These are phyloP conservation scores for Carex littledalei DNA, from an alignment of 176 grass and related monocot species.

Conservation along the genomic window DNA sequence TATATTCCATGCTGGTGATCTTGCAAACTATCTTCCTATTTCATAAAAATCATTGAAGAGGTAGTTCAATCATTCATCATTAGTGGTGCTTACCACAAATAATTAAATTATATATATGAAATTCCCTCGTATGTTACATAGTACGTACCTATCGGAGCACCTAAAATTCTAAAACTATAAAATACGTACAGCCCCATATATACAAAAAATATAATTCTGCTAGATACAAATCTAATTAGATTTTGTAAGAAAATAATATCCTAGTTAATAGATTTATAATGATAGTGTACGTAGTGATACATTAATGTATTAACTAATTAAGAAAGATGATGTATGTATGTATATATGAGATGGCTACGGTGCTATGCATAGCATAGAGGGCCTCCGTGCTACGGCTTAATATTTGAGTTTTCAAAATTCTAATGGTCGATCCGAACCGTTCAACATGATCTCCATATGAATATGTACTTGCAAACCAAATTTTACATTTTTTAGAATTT, in stretches of 20 bases:
- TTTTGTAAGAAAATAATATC: not conserved
- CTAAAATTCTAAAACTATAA: not conserved
- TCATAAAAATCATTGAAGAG: not conserved
- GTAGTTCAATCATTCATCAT: constrained; percentile 12
- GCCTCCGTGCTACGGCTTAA: no score
- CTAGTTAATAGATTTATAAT: not conserved
- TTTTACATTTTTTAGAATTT: no score
- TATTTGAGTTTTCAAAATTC: no score
- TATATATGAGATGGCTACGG: no score
- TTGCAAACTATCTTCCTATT: not conserved
- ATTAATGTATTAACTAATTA: not conserved
- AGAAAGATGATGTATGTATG: no score
- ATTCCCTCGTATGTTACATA: not conserved
- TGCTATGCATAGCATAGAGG: no score
- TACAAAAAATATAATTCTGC: not conserved
- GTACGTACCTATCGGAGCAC: not conserved
- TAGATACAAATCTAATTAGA: not conserved
- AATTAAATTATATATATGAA: not conserved
- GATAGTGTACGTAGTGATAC: not conserved
- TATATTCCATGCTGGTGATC: constrained; percentile 9
- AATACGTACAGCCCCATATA: not conserved
- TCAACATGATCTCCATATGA: no score
- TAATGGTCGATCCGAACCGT: no score
- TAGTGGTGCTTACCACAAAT: not conserved
- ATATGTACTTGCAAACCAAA: no score